phyloP scores from a whole-genome alignment of 345 rosid species.

The Eucalyptus brandiana region DNA sequence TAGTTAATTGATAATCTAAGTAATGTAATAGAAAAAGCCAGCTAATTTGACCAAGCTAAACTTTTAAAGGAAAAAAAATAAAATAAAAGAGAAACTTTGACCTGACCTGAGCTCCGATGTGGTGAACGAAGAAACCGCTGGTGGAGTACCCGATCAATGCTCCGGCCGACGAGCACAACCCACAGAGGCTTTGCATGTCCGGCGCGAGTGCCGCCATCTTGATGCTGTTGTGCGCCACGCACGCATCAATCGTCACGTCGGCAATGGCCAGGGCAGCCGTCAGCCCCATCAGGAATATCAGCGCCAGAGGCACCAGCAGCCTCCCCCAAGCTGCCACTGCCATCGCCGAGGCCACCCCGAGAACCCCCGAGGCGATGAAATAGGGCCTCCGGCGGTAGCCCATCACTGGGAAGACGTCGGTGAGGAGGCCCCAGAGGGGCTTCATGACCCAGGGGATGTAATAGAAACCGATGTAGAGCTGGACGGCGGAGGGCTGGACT shows the following conservation, averaged over 20 bases:
- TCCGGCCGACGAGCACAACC: slow-evolving; percentile 73
- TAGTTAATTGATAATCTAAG: background rate
- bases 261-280: slow-evolving; percentile 67
- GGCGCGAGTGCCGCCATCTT: slow-evolving; percentile 46
- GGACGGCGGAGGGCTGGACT: slow-evolving; percentile 66
- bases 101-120: slow-evolving; percentile 62
- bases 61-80: background rate
- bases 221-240: slow-evolving; percentile 71
- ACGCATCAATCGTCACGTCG: slow-evolving; percentile 83
- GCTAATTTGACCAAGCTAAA: background rate
- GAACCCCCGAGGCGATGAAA: slow-evolving; percentile 51
- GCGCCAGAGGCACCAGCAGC: slow-evolving; percentile 38
- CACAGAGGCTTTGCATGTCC: slow-evolving; percentile 79
- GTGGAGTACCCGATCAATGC: slow-evolving; percentile 56
- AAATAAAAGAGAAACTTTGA: background rate
- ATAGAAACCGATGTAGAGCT: slow-evolving; percentile 59
- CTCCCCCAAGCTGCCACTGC: slow-evolving; percentile 28
- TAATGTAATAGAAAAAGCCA: background rate
- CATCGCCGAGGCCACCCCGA: slow-evolving; percentile 44
- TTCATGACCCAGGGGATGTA: slow-evolving; percentile 78
- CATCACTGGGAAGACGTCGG: slow-evolving; percentile 58
- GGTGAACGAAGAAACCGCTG: slow-evolving; percentile 67
- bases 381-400: slow-evolving; percentile 73
- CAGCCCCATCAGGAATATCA: slow-evolving; percentile 54
- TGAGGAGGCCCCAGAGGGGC: slow-evolving; percentile 74